Base-by-base conservation (phyloP, 106 monocot genomes). In the Platanthera zijinensis region DNA sequence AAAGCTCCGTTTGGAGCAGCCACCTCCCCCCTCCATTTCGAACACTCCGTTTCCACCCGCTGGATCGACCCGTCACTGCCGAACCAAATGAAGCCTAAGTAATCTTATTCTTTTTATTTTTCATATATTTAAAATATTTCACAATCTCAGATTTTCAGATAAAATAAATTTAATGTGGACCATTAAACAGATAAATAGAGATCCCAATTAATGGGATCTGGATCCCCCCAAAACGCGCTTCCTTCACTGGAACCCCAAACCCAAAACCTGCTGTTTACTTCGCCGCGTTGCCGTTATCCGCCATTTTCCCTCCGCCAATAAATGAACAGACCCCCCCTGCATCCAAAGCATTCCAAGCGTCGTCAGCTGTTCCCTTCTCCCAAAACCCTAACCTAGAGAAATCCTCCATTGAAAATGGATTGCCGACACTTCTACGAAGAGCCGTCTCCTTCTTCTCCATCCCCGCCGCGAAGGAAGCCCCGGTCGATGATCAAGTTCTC, bases 401-500 rank as follows among this genome's bases (percentile, higher is more conserved):
- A 80, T 48, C 52, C 74, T 50, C 28, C 62, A 62, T 30, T 15
- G 32, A 57, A 52, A 10, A 80, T 84, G 84, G 84, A 77, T 5
- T 71, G 19, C 80, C 72, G 76, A 17, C 48, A 48, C n/a, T 51
- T 50, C 0, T 19, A 45, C 66, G 7, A 17, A 13, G 30, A 14
- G 5, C 4, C n/a, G 30, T 67, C 51, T 12, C 52, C 51, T 12
- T 25, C 77, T 14, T 61, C 69, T 2, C 71, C 71, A n/a, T 22
- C 75, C 3, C 59, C 59, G 59, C 57, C 57, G 0, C 25, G 25
- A 75, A 50, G 74, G 30, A 77, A 75, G 66, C 17, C 82, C 73
- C 81, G 81, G 18, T 74, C 78, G 75, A 79, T 76, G 12, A 6
- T 48, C 79, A 84, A 82, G 79, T 84, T 82, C 79, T 82, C 82